Base-by-base conservation (phyloP, 768 basidiomycete genomes). In the Symmetrospora coprosmae region DNA sequence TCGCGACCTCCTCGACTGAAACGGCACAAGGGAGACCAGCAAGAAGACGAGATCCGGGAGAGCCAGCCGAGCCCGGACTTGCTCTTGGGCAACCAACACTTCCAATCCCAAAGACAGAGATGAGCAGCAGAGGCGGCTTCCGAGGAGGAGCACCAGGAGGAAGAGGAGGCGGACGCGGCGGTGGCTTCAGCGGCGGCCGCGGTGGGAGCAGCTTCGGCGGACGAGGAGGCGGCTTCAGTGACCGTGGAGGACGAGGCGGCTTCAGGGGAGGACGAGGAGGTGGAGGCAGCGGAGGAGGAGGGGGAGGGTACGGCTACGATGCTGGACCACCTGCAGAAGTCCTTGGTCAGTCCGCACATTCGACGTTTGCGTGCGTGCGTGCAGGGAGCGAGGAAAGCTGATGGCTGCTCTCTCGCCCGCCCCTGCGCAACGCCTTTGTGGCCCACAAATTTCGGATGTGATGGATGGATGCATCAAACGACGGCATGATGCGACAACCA, bases 291-390 rank as follows among this genome's bases (percentile, higher is more conserved):
- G 73, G 74, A 27, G 72, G 72, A 50, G 73, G 73, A 30, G 66
- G 73, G 30, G 72, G 73, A 25, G 74, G 74, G 52, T 73, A 67
- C 64, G 65, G 60, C 38, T 63, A 65, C 64, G 67, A 70, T 64
- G 73, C 73, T 55, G 75, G 75, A 55, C 75, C 75, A 31, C 75
- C 75, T n/a, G 74, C 73, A 28, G 71, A 71, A 41, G 75, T 76
- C 14, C 71, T 72, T 28, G 75, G 75, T 75, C 33, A 60, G 75
- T 69, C 21, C 11, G 31, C 14, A 28, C 41, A 30, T 8, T 19
- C 5, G 39, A 21, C 39, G n/a, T 19, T 9, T 38, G 9, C 27
- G 8, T 19, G n/a, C 19, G 5, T 23, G 41, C 23, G 17, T 43
- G 13, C 11, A 19, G 46, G 38, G n/a, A n/a, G n/a, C n/a, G n/a